phyloP scores from a whole-genome alignment of 352 stramenopile species.

The Achlya hypogyna region DNA sequence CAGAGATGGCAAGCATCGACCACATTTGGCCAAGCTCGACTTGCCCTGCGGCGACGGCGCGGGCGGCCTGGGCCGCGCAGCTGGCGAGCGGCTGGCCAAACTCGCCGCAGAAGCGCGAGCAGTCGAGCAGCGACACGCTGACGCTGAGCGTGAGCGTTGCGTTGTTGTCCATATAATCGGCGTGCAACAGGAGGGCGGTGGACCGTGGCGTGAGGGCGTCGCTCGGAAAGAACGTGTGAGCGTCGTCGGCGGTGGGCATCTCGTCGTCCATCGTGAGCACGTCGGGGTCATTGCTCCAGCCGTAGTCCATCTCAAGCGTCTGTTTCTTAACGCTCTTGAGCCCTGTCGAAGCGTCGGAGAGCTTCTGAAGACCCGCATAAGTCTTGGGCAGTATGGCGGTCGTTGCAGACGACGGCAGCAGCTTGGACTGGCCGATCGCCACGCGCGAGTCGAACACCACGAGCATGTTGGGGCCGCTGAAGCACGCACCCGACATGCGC shows the following conservation, averaged over 20 bases:
- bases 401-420: background rate
- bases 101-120: background rate
- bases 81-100: background rate
- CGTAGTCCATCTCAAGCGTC: background rate
- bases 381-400: background rate
- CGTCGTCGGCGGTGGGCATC: background rate
- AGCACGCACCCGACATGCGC: conserved; percentile 66
- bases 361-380: background rate
- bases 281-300: background rate
- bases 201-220: background rate
- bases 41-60: conserved; percentile 22
- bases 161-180: conserved; percentile 4
- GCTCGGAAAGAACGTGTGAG: background rate
- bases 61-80: background rate
- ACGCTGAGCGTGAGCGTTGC: conserved; percentile 1
- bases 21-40: conserved; percentile 73
- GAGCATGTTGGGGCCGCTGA: conserved; percentile 78
- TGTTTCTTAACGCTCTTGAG: background rate
- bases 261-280: background rate
- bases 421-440: conserved; percentile 48
- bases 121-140: conserved; percentile 4
- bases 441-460: conserved; percentile 77
- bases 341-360: background rate
- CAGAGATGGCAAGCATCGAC: conserved; percentile 64
- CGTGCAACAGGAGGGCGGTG: background rate